phyloP scores from a whole-genome alignment of 805 yeast genomes.

The Sugiyamaella mastotermitis region DNA sequence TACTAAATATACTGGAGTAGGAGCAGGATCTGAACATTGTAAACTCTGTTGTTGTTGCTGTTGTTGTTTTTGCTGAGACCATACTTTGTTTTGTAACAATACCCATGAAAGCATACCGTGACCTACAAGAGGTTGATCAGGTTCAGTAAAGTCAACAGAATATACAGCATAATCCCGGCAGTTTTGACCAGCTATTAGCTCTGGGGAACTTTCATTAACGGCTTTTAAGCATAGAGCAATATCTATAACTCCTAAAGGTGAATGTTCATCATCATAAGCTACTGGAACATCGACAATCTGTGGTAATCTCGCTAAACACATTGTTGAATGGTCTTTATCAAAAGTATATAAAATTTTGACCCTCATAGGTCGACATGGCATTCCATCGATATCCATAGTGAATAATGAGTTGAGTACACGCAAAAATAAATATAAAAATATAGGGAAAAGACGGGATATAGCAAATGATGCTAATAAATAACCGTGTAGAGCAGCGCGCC shows the following conservation, averaged over 20 bases:
- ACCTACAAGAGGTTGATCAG: slow-evolving; percentile 33
- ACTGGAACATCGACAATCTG: slow-evolving; percentile 21
- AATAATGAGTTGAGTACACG: too few relatives aligned
- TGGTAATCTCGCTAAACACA: slow-evolving; percentile 31
- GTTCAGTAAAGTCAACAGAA: slow-evolving; percentile 34
- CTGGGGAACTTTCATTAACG: slow-evolving; percentile 32
- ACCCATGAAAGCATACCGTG: slow-evolving; percentile 32
- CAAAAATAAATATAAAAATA: too few relatives aligned
- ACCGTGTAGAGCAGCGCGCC: too few relatives aligned
- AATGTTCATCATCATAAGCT: slow-evolving; percentile 19
- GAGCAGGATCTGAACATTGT: slow-evolving; percentile 2
- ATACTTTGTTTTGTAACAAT: neutral
- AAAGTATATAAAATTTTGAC: slow-evolving; percentile 35
- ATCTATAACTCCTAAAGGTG: slow-evolving; percentile 28
- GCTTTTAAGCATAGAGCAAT: slow-evolving; percentile 30
- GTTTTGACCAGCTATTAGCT: slow-evolving; percentile 26
- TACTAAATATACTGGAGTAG: slow-evolving; percentile 6
- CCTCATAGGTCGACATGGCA: too few relatives aligned
- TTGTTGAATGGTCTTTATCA: slow-evolving; percentile 27
- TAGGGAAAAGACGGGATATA: too few relatives aligned
- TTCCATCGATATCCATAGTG: too few relatives aligned
- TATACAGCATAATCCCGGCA: slow-evolving; percentile 34
- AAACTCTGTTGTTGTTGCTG: neutral
- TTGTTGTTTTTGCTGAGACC: neutral
- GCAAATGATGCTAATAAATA: too few relatives aligned